Base-by-base conservation (phyloP, 23 red algal genomes). In the Gracilaria domingensis region DNA sequence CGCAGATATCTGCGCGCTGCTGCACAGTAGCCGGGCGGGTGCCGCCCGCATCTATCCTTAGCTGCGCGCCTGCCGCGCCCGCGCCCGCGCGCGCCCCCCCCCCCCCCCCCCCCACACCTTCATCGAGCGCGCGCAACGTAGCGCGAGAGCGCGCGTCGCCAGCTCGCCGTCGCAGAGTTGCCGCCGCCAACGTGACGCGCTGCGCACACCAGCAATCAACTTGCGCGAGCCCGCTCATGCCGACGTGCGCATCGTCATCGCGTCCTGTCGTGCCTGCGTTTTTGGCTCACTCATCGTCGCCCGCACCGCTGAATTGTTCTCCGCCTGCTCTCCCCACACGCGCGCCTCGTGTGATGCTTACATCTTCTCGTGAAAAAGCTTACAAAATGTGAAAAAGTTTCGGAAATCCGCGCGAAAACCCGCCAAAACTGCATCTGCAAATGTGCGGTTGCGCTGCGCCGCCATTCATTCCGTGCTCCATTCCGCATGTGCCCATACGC, bases 261-360 rank as follows among this genome's bases (percentile, higher is more conserved):
- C 55, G 55, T 59, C 3, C 55, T 24, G 55, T 59, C 23, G 55
- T 59, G 23, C 11, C 55, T 59, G 55, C 17, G 11, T 59, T 59
- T 59, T 59, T 24, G 23, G 55, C 55, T 59, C 8, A 59, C 55
- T 59, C 55, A 59, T 59, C n/a, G n/a, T n/a, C n/a, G n/a, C n/a
- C n/a, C n/a, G n/a, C n/a, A n/a, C n/a, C n/a, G 59, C 26, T 62
- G 59, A 62, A 62, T 62, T 62, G 59, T 62, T 62, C 59, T 8
- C 23, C 26, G 4, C 59, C 51, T 55, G 9, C 51, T 16, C 14
- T 20, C 51, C 51, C 17, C 4, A 45, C 42, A 11, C 42, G 42
- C 42, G n/a, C 12, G 45, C 23, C 55, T 24, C 23, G 55, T 62
- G 59, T 30, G 29, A 62, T 62, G 59, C 59, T 62, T 25, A 62